Evolutionary conservation across 208 protist genomes (phyloP).

Genomic region (Trypanosomatidae sp.): DNA sequence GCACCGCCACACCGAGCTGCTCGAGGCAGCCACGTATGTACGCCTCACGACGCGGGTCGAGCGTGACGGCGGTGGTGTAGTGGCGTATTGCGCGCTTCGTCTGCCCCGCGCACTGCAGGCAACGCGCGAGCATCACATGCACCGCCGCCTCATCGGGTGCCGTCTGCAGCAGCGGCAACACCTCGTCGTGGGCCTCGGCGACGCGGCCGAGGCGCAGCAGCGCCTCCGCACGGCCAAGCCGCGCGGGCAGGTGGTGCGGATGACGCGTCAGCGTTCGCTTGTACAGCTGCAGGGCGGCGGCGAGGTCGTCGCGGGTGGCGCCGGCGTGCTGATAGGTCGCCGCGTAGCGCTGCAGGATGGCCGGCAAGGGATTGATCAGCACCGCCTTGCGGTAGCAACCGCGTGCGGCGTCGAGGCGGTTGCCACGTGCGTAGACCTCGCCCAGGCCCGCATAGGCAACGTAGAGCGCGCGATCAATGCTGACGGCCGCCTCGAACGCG

Average conservation of each 20-base stretch:
- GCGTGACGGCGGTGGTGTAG: conserved; percentile 54
- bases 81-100: conserved; percentile 31
- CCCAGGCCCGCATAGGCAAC: conserved; percentile 96
- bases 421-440: conserved; percentile 84
- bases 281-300: conserved; percentile 62
- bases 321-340: conserved; percentile 46
- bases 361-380: conserved; percentile 64
- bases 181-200: conserved; percentile 47
- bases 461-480: conserved; percentile 87
- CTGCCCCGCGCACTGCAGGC: conserved; percentile 29
- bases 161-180: conserved; percentile 56
- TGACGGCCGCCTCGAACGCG: conserved; percentile 86
- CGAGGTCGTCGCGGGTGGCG: conserved; percentile 22
- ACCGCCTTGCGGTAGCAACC: conserved; percentile 87
- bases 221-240: conserved; percentile 85
- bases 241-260: conserved; percentile 72
- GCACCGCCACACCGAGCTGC: conserved; percentile 19
- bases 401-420: conserved; percentile 80
- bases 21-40: conserved; percentile 64
- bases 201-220: conserved; percentile 59
- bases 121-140: conserved; percentile 80
- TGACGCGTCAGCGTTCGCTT: conserved; percentile 53
- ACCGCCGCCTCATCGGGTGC: conserved; percentile 84
- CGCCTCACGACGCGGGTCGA: conserved; percentile 56
- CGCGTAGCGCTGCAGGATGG: conserved; percentile 64